phyloP scores from a whole-genome alignment of 352 stramenopile species.

The Saprolegnia diclina region DNA sequence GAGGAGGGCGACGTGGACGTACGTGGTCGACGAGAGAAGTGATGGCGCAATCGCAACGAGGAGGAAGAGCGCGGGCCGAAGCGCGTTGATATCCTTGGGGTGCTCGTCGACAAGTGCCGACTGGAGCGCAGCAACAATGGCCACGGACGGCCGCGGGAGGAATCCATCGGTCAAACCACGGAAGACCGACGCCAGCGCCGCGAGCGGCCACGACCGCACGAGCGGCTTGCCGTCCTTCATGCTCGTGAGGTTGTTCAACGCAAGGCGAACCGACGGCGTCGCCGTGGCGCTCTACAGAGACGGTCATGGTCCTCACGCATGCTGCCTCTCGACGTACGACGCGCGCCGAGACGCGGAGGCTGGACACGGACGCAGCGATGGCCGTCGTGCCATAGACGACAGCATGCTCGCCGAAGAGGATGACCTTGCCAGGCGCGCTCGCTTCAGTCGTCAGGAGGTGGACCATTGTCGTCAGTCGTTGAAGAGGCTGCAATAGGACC shows the following conservation, averaged over 20 bases:
- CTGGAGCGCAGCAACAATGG: slow-evolving; percentile 47
- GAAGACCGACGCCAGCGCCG: slow-evolving; percentile 35
- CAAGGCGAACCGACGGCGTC: slow-evolving; percentile 37
- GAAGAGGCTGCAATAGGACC: not conserved
- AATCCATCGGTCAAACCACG: slow-evolving; percentile 40
- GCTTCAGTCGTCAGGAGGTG: not conserved
- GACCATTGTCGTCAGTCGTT: not conserved
- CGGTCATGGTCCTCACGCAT: too few species aligned
- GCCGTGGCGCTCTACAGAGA: slow-evolving; percentile 16
- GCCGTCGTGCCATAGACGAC: slow-evolving; percentile 84
- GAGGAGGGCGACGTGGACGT: not conserved
- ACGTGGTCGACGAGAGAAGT: slow-evolving; percentile 8
- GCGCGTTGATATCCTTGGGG: slow-evolving; percentile 38
- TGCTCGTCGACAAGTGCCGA: slow-evolving; percentile 40
- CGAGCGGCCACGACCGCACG: slow-evolving; percentile 35
- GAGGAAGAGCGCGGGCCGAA: slow-evolving; percentile 21
- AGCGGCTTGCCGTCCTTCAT: slow-evolving; percentile 33
- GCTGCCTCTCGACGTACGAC: slow-evolving; percentile 53
- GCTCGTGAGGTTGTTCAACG: slow-evolving; percentile 50
- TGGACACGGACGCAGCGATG: slow-evolving; percentile 72
- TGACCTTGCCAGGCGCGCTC: slow-evolving; percentile 76
- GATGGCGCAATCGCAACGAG: slow-evolving; percentile 18
- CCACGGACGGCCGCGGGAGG: slow-evolving; percentile 39
- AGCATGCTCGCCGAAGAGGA: slow-evolving; percentile 87
- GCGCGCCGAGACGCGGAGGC: slow-evolving; percentile 70